These are phyloP conservation scores for Pyracantha coccinea DNA, from an alignment of 331 rosid species.

Conservation along the genomic window DNA sequence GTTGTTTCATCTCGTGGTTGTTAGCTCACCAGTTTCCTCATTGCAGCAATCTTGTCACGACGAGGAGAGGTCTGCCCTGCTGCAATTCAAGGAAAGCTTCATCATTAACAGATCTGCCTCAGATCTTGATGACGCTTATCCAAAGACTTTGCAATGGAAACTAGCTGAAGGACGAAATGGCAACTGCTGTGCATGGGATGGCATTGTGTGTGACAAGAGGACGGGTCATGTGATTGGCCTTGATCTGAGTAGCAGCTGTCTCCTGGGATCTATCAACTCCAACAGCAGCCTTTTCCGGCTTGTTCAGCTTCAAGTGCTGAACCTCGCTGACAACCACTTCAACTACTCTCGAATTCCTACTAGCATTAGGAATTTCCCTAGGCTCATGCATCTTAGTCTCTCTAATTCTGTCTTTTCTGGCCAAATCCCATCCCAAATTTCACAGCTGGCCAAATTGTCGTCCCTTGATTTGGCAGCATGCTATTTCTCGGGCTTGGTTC, in stretches of 20 bases:
- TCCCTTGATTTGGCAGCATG: neutral
- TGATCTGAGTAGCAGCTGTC: too few relatives aligned
- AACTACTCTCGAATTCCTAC: neutral
- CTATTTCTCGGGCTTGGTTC: too few relatives aligned
- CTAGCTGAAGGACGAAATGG: neutral
- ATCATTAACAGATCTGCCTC: neutral
- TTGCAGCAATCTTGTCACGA: too few relatives aligned
- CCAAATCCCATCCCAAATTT: neutral
- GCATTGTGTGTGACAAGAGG: neutral
- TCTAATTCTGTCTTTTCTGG: too few relatives aligned
- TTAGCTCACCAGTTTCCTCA: too few relatives aligned
- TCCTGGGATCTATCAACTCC: neutral
- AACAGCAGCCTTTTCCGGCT: neutral
- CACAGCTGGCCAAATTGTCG: neutral
- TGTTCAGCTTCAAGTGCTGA: neutral
- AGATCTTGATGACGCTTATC: neutral
- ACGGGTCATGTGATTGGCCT: neutral
- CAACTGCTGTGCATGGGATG: neutral
- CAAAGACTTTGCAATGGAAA: neutral
- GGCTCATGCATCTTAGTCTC: neutral
- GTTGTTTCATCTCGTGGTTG: too few relatives aligned
- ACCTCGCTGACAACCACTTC: neutral
- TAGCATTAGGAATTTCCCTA: neutral
- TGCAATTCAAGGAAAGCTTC: neutral
- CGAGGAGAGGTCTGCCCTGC: too few relatives aligned